Evolutionary conservation across 1,284 basidiomycete genomes (phyloP).

Genomic region (Leccinum fuscescens): DNA sequence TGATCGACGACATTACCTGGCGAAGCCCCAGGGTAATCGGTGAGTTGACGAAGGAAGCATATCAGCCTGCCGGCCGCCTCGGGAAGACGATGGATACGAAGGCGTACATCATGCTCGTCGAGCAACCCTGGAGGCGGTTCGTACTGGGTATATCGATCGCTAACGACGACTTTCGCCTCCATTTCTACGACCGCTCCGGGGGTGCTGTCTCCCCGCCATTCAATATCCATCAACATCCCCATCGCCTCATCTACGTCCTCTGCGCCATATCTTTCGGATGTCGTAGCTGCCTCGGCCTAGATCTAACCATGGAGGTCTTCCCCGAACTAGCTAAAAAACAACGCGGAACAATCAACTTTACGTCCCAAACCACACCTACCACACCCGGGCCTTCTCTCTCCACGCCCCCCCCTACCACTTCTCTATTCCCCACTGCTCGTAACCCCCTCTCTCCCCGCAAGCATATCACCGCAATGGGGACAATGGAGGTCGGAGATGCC

Average conservation of each 20-base stretch:
- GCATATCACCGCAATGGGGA: neutral
- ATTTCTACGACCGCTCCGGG: neutral
- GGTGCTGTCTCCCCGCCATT: neutral
- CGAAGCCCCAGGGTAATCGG: neutral
- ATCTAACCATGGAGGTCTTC: neutral
- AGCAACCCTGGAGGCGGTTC: slow-evolving; percentile 2
- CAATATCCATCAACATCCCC: neutral
- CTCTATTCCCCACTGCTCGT: neutral
- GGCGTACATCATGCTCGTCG: neutral
- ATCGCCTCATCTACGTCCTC: neutral
- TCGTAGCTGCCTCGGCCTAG: neutral
- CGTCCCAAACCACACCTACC: neutral
- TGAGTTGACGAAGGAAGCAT: neutral
- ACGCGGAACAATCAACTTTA: no score
- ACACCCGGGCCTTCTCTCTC: neutral
- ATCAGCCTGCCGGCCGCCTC: neutral
- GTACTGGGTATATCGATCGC: neutral
- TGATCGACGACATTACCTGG: neutral
- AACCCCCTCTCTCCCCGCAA: neutral
- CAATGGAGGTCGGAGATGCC: neutral
- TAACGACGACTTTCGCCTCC: neutral
- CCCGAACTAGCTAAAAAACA: neutral
- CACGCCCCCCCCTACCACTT: neutral
- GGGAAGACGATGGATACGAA: slow-evolving; percentile 5
- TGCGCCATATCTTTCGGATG: neutral